Conservation (phyloP, 129 eudicot genomes). For the Dittrichia graveolens region DNA sequence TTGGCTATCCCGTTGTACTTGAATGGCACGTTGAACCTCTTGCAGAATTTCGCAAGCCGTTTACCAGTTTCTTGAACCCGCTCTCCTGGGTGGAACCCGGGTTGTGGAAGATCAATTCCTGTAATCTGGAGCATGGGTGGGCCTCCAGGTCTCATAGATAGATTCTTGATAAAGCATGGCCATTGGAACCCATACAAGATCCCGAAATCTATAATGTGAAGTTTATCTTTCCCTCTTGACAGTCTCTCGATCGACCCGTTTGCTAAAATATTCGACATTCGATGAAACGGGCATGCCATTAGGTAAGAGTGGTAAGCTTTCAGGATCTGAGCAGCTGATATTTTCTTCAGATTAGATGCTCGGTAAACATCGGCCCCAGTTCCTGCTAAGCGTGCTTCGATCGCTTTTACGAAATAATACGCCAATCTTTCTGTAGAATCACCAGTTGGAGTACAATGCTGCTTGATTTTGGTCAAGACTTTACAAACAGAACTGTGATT, state of each 20-base stretch:
- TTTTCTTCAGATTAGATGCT: conserved; percentile 15
- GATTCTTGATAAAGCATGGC: conserved; percentile 58
- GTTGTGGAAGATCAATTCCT: conserved; percentile 65
- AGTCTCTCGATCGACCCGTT: conserved; percentile 49
- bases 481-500: conserved; percentile 28
- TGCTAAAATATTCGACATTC: conserved; percentile 47
- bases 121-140: conserved; percentile 67
- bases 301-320: conserved; percentile 49
- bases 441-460: conserved; percentile 57
- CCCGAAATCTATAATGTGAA: conserved; percentile 77
- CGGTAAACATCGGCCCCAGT: conserved; percentile 54
- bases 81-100: conserved; percentile 59
- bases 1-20: conserved; percentile 54
- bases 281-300: conserved; percentile 52
- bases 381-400: conserved; percentile 65
- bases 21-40: conserved; percentile 64
- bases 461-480: conserved; percentile 42
- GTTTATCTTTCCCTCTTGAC: conserved; percentile 35
- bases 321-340: conserved; percentile 47
- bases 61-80: conserved; percentile 62
- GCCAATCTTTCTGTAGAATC: conserved; percentile 61
- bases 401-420: conserved; percentile 50
- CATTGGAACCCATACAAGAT: conserved; percentile 79
- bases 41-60: conserved; percentile 46
- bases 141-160: conserved; percentile 52